phyloP scores from a whole-genome alignment of 2,329 filamentous ascomycete species.

The Mollisia scopiformis region DNA sequence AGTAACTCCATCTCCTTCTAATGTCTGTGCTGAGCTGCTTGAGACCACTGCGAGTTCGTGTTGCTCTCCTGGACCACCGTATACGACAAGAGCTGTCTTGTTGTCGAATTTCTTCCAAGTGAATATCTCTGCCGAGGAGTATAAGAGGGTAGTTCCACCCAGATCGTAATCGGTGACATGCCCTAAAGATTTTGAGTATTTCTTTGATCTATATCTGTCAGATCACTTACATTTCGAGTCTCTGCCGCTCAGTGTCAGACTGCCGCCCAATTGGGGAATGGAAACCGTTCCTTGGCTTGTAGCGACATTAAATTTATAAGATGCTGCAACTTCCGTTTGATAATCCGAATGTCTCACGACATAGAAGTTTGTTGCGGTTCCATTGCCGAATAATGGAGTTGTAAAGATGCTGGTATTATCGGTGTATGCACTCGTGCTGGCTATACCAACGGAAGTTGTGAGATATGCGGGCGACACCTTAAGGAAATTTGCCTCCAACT shows the following conservation, averaged over 20 bases:
- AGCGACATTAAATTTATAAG: conserved; percentile 65
- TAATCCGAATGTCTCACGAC: conserved; percentile 69
- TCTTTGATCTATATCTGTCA: background rate
- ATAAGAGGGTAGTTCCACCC: conserved; percentile 61
- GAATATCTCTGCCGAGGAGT: conserved; percentile 71
- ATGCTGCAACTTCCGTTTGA: conserved; percentile 55
- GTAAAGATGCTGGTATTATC: conserved; percentile 53
- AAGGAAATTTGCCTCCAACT: conserved; percentile 75
- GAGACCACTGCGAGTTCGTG: conserved; percentile 61
- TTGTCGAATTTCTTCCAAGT: conserved; percentile 68
- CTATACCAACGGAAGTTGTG: conserved; percentile 55
- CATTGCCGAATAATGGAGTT: conserved; percentile 62
- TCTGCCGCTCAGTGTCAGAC: conserved; percentile 60
- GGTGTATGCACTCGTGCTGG: conserved; percentile 48
- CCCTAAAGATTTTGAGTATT: background rate
- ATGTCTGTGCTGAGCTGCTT: conserved; percentile 35
- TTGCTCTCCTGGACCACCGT: conserved; percentile 62
- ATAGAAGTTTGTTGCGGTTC: conserved; percentile 62
- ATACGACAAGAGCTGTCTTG: conserved; percentile 64
- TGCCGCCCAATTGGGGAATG: conserved; percentile 61
- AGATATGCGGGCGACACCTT: conserved; percentile 73
- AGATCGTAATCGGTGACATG: conserved; percentile 66
- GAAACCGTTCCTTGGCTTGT: conserved; percentile 60
- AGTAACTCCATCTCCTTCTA: conserved; percentile 35
- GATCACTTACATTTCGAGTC: conserved; percentile 56